Base-by-base conservation (phyloP, 306 rosid genomes). In the Coriaria nepalensis region DNA sequence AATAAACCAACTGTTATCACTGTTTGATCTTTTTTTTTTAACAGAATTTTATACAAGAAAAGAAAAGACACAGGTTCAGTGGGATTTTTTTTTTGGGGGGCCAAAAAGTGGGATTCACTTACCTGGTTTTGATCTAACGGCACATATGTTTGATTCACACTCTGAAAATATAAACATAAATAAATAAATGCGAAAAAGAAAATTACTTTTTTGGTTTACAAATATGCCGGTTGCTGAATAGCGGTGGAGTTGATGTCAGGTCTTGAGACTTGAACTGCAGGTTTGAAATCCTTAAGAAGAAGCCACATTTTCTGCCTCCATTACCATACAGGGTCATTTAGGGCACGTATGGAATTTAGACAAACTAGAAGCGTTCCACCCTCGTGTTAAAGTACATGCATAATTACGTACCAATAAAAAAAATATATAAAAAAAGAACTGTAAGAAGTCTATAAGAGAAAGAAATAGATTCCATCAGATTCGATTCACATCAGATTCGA, bases 311-410 rank as follows among this genome's bases (percentile, higher is more conserved):
- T 95, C 35, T 72, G 92, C 65, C 63, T 79, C 94, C 94, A 90
- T 33, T 87, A 81, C 95, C 98, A 82, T 40, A 87, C 50, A 12
- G 98, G 98, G 14, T 77, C 70, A 56, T 75, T 75, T 38, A 90
- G 70, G 57, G 77, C 95, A 8, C 98, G 94, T 66, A 90, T 64
- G 42, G 98, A 85, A 65, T 90, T 90, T 57, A 85, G 87, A 61
- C 98, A 90, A 12, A 90, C 98, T 45, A 85, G 82, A 50, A 90
- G 82, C 38, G 98, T 77, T 56, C 98, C 98, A 8, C 94, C 98
- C 71, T 90, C 98, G 13, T 90, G 98, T 56, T 85, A 76, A 50
- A 85, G 98, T 53, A 90, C 98, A 95, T 90, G 79, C 68, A 68
- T 38, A 43, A 60, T 68, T 41, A 52, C 29, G 3, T 20, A n/a